A percentile compares a stretch with the other conserved stretches of the same genome.
These are phyloP conservation scores for Nematodospora anomalae DNA, from an alignment of 1,139 yeast species.

Conservation along the genomic window DNA sequence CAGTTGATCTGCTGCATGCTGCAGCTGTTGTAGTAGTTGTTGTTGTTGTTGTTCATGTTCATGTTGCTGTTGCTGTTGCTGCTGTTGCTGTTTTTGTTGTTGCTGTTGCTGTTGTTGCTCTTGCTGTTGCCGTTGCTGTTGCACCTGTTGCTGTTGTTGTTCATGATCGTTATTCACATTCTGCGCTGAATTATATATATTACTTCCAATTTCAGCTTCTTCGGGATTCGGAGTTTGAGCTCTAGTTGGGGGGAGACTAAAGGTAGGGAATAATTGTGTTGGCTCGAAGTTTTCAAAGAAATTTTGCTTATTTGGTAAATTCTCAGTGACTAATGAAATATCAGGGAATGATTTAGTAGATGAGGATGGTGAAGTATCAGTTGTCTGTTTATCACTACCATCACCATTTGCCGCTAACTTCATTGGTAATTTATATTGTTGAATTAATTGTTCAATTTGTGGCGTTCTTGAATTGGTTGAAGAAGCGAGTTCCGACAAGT, in stretches of 20 bases:
- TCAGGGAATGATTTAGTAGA: constrained; percentile 46
- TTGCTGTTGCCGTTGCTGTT: constrained; percentile 4
- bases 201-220: constrained; percentile 16
- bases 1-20: constrained; percentile 3
- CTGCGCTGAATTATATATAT: constrained; percentile 15
- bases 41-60: constrained; percentile 1
- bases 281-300: constrained; percentile 52
- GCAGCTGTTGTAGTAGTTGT: constrained; percentile 2
- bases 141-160: not conserved
- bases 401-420: constrained; percentile 12
- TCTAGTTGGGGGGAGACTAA: constrained; percentile 40
- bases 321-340: constrained; percentile 48
- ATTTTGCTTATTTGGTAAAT: constrained; percentile 38
- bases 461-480: constrained; percentile 11
- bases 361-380: constrained; percentile 40
- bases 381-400: constrained; percentile 15
- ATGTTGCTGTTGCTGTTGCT: constrained; percentile 3
- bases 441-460: constrained; percentile 35
- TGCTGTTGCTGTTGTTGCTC: constrained; percentile 2
- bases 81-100: constrained; percentile 1
- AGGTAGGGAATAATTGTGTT: constrained; percentile 48
- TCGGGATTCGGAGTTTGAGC: constrained; percentile 33
- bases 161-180: not conserved
- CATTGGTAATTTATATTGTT: constrained; percentile 22
- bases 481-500: not conserved